Evolutionary conservation across 2,329 filamentous ascomycete species (phyloP), one percentile per base, ranked within the genome.

Genomic region (Nemania serpens): DNA sequence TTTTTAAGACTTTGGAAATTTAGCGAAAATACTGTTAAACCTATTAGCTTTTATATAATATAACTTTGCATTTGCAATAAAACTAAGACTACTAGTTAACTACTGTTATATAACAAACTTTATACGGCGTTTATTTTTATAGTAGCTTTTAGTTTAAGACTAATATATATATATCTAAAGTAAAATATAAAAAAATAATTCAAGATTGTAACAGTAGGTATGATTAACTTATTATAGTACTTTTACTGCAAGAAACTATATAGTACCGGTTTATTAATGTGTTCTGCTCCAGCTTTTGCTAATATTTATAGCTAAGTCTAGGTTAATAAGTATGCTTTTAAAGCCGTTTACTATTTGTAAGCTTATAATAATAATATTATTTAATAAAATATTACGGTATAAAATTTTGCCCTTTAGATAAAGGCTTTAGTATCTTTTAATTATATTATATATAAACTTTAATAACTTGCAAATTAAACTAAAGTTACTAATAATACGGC

Each of bases 131-230:
- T 29, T n/a, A n/a, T 29, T 29, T 29, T 29, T 29, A 29, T 29
- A 29, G n/a, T n/a, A 29, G 25, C 25, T 42, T 48, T 9, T 34
- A n/a, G n/a, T 49, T 50, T 50, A 55, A 13, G 22, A 59, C 50
- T 55, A 17, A 17, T 50, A 50, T 34, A 43, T 50, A 18, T 49
- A 49, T 45, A 59, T 61, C 49, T 50, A 61, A 10, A 66, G 46
- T 36, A 66, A 57, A 1, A 66, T 57, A 51, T 66, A 65, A n/a
- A 66, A 55, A 5, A 65, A 66, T 0, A 56, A 65, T 46, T 66
- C 57, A 15, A 66, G 45, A 22, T 66, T 54, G 20, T 66, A 53
- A 13, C 62, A 53, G 34, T 66, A 66, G 11, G 53, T 61, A 37
- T 66, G 59, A 9, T 41, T 20, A n/a, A 41, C n/a, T 18, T 25